These are phyloP conservation scores for Hypomyces rosellus DNA, from an alignment of 2,329 filamentous ascomycete genomes.

Conservation along the genomic window DNA sequence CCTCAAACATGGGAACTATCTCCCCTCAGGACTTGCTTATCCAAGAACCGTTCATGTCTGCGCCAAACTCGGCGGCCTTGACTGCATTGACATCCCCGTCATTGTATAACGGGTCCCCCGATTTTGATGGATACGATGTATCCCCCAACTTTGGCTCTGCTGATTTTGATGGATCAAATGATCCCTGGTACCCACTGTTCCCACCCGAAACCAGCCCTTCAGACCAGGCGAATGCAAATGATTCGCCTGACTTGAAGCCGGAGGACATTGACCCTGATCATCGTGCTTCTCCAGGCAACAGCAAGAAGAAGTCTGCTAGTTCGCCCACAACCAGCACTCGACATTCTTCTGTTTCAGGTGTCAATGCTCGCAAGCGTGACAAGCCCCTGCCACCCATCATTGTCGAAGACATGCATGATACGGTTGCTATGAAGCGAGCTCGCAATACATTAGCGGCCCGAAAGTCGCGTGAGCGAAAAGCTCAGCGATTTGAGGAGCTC, in stretches of 20 bases:
- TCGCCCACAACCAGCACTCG: constrained; percentile 42
- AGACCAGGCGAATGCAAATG: constrained; percentile 25
- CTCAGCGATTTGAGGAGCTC: constrained; percentile 66
- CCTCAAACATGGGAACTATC: constrained; percentile 60
- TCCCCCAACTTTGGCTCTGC: constrained; percentile 67
- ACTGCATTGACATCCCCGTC: constrained; percentile 83
- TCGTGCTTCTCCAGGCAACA: constrained; percentile 33
- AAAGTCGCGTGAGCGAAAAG: constrained; percentile 85
- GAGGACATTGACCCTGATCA: constrained; percentile 45
- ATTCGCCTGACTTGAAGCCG: constrained; percentile 37
- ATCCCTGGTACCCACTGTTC: constrained; percentile 69
- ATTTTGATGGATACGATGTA: constrained; percentile 66
- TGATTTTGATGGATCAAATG: constrained; percentile 47
- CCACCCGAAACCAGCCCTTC: constrained; percentile 39
- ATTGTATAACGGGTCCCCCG: constrained; percentile 70
- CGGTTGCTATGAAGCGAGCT: constrained; percentile 82
- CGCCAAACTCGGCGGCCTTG: constrained; percentile 74
- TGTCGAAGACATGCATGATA: constrained; percentile 66
- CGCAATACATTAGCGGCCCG: constrained; percentile 90
- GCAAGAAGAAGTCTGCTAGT: constrained; percentile 41
- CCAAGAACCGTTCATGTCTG: constrained; percentile 62
- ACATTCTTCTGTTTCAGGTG: constrained; percentile 64
- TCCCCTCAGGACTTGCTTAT: constrained; percentile 78
- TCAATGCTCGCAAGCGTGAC: constrained; percentile 67
- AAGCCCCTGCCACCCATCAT: constrained; percentile 76